These are phyloP conservation scores for Kuraishia borneana DNA, from an alignment of 805 yeast species.

Conservation along the genomic window DNA sequence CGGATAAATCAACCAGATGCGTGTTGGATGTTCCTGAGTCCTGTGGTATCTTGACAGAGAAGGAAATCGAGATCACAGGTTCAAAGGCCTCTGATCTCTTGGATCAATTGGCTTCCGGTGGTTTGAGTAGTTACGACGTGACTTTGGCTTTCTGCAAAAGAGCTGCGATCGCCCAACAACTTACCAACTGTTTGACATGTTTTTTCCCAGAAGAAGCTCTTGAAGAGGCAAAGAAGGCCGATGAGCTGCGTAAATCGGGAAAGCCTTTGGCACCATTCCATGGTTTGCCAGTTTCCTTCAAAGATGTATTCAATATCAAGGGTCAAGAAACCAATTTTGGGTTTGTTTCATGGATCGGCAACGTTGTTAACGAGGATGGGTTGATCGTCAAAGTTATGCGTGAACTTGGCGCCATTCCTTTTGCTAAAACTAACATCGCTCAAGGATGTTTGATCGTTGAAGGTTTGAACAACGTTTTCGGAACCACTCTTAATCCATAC, in stretches of 20 bases:
- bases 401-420: conserved; percentile 49
- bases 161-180: conserved; percentile 53
- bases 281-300: conserved; percentile 58
- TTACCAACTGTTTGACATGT: conserved; percentile 40
- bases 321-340: conserved; percentile 49
- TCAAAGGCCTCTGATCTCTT: conserved; percentile 29
- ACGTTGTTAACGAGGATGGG: conserved; percentile 34
- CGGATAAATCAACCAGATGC: background rate
- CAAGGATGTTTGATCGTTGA: conserved; percentile 63
- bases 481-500: conserved; percentile 46
- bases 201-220: conserved; percentile 58
- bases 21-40: conserved; percentile 15
- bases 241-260: conserved; percentile 48
- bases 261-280: conserved; percentile 54
- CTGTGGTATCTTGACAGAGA: conserved; percentile 19
- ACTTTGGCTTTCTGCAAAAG: conserved; percentile 54
- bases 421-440: conserved; percentile 57
- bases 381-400: conserved; percentile 33
- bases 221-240: conserved; percentile 33
- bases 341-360: conserved; percentile 39
- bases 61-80: conserved; percentile 34
- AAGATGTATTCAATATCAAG: conserved; percentile 48
- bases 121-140: conserved; percentile 37
- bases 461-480: conserved; percentile 47
- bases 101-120: conserved; percentile 31